phyloP scores from a whole-genome alignment of 768 basidiomycete species.

The Boletus sp. region DNA sequence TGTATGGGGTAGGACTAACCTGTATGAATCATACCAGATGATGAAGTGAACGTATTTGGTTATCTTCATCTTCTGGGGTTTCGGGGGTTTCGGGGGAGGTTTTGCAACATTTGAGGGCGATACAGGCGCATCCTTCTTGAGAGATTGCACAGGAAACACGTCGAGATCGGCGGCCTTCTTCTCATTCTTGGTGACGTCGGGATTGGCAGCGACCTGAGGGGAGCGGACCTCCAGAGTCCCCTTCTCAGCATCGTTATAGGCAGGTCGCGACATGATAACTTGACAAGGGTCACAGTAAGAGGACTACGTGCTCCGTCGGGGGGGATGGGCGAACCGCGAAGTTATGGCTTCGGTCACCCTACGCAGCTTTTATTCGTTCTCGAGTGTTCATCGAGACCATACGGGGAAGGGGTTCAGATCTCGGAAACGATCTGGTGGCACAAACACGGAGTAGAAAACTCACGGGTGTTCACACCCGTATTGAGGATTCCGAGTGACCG shows the following conservation, averaged over 20 bases:
- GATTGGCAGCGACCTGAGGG: slow-evolving; percentile 27
- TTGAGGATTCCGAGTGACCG: slow-evolving; percentile 14
- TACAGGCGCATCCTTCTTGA: slow-evolving; percentile 42
- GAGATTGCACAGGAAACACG: slow-evolving; percentile 32
- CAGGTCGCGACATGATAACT: slow-evolving; percentile 42
- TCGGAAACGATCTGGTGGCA: slow-evolving; percentile 16
- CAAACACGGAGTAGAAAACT: slow-evolving; percentile 1
- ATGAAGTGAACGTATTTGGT: slow-evolving; percentile 59
- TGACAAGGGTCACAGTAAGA: slow-evolving; percentile 9
- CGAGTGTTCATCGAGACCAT: slow-evolving; percentile 1
- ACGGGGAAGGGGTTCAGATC: slow-evolving; percentile 14
- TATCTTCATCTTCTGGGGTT: slow-evolving; percentile 51
- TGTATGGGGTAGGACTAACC: slow-evolving; percentile 38
- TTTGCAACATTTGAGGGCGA: slow-evolving; percentile 34
- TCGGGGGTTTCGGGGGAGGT: slow-evolving; percentile 32
- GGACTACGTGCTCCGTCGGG: slow-evolving; percentile 10
- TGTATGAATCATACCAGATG: slow-evolving; percentile 79
- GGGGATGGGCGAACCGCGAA: not conserved
- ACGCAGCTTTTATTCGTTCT: slow-evolving; percentile 24
- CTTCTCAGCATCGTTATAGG: slow-evolving; percentile 55
- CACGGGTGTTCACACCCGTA: slow-evolving; percentile 12
- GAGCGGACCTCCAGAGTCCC: slow-evolving; percentile 48
- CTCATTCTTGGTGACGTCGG: slow-evolving; percentile 35
- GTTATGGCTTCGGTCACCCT: not conserved
- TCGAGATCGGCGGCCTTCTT: slow-evolving; percentile 35